These are phyloP conservation scores for Penicillium nordicum DNA, from an alignment of 2,329 filamentous ascomycete species.

Conservation along the genomic window DNA sequence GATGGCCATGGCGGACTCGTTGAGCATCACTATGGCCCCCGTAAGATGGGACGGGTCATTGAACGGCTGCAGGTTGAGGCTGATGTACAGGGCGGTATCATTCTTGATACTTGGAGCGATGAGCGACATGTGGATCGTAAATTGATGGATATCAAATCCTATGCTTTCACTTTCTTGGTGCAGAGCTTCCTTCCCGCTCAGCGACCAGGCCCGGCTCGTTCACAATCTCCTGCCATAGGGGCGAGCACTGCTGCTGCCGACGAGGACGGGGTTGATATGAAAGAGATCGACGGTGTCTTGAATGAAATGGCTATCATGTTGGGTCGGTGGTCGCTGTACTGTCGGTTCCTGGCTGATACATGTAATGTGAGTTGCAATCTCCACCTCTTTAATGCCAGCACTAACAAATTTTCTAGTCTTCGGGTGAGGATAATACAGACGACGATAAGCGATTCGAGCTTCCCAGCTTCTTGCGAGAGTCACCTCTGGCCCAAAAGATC, in stretches of 20 bases:
- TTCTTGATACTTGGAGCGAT: conserved; percentile 93
- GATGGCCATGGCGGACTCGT: conserved; percentile 88
- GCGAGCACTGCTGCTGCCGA: conserved; percentile 55
- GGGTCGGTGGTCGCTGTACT: conserved; percentile 87
- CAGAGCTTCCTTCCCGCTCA: conserved; percentile 83
- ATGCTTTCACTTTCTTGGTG: conserved; percentile 94
- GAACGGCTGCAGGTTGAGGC: conserved; percentile 90
- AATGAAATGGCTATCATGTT: conserved; percentile 91
- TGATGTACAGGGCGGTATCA: conserved; percentile 92
- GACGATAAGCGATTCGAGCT: conserved; percentile 59
- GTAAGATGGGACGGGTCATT: conserved; percentile 93
- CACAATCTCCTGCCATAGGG: conserved; percentile 71
- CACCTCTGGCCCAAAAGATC: conserved; percentile 76
- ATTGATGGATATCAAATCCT: conserved; percentile 93
- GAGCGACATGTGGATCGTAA: conserved; percentile 80
- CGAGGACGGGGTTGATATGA: conserved; percentile 94
- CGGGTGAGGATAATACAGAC: conserved; percentile 50
- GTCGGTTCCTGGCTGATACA: conserved; percentile 82
- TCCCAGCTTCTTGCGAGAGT: conserved; percentile 72
- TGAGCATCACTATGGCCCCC: conserved; percentile 86
- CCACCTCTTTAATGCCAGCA: background rate
- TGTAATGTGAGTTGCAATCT: conserved; percentile 60
- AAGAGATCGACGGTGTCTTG: conserved; percentile 82
- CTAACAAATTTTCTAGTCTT: conserved; percentile 12
- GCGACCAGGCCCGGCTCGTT: conserved; percentile 63